Percentiles rank a stretch among this genome's conserved stretches.
Conservation (phyloP, 192 early-diverging fungal species). For the Phlyctochytrium arcticum region DNA sequence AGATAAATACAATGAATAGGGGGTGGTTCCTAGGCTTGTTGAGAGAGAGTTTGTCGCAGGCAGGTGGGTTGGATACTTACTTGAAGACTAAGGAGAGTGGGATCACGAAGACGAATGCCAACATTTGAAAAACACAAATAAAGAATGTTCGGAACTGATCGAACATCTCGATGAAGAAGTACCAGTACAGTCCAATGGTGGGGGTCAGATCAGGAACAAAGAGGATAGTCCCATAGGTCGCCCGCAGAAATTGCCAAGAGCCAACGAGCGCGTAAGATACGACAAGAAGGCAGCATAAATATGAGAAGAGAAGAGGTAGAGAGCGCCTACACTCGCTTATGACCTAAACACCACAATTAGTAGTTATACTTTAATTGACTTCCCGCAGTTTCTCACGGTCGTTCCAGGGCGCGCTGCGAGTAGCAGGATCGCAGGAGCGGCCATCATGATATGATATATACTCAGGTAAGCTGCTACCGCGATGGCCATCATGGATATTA, state of each 20-base stretch:
- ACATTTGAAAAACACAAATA: constrained; percentile 88
- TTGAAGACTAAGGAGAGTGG: constrained; percentile 78
- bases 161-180: constrained; percentile 99
- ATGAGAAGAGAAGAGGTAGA: no score
- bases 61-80: constrained; percentile 36
- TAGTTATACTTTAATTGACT: no score
- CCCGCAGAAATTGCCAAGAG: constrained; percentile 64
- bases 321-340: no score
- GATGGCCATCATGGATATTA: constrained; percentile 62
- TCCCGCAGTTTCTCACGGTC: no score
- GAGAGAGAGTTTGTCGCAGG: neutral
- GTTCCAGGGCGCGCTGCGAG: no score
- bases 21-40: constrained; percentile 58
- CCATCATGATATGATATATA: constrained; percentile 82
- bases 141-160: constrained; percentile 97
- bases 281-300: constrained; percentile 50
- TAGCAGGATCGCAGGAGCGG: constrained; percentile 56
- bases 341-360: no score
- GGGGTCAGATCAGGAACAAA: constrained; percentile 87
- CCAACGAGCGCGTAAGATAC: constrained; percentile 59
- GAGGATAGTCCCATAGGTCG: constrained; percentile 71
- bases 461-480: constrained; percentile 80
- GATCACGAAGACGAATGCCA: constrained; percentile 81
- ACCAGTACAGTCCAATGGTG: constrained; percentile 96
- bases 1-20: constrained; percentile 68